A percentile compares a stretch with the other conserved stretches of the same genome.
Evolutionary conservation across 2,329 filamentous ascomycete genomes (phyloP).

Genomic region (Escovopsis sp.): DNA sequence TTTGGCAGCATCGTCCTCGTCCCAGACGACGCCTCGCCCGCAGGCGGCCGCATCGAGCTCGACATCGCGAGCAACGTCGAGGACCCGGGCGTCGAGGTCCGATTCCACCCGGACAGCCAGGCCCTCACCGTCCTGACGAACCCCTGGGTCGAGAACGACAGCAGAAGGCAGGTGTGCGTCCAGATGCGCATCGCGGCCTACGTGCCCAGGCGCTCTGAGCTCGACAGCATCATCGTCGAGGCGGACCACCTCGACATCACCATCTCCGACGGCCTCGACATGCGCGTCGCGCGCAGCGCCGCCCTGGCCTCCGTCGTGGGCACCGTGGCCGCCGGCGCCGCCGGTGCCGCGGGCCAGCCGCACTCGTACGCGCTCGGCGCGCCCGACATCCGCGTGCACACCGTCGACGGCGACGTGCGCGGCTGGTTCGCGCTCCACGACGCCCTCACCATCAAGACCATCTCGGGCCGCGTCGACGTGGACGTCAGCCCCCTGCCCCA

Average conservation of each 20-base stretch:
- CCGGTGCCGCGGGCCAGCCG: conserved; percentile 15
- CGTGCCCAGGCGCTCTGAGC: conserved; percentile 25
- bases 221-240: conserved; percentile 23
- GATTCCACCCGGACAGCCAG: too few species aligned
- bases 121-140: too few species aligned
- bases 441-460: conserved; percentile 27
- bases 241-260: conserved; percentile 25
- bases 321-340: conserved; percentile 20
- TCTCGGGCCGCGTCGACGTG: conserved; percentile 28
- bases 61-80: too few species aligned
- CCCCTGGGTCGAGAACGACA: too few species aligned
- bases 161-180: conserved; percentile 21
- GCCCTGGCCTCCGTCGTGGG: conserved; percentile 16
- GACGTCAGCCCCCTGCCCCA: conserved; percentile 26
- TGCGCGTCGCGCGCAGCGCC: conserved; percentile 15
- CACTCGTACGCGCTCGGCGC: conserved; percentile 27
- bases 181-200: conserved; percentile 32
- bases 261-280: conserved; percentile 24
- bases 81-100: too few species aligned
- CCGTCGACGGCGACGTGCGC: conserved; percentile 27
- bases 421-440: conserved; percentile 39
- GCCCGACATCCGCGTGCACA: conserved; percentile 25
- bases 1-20: too few species aligned
- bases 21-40: too few species aligned
- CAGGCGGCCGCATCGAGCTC: too few species aligned